Evolutionary conservation across 1,284 basidiomycete genomes (phyloP).

Genomic region (Singerocomus rubriflavus): DNA sequence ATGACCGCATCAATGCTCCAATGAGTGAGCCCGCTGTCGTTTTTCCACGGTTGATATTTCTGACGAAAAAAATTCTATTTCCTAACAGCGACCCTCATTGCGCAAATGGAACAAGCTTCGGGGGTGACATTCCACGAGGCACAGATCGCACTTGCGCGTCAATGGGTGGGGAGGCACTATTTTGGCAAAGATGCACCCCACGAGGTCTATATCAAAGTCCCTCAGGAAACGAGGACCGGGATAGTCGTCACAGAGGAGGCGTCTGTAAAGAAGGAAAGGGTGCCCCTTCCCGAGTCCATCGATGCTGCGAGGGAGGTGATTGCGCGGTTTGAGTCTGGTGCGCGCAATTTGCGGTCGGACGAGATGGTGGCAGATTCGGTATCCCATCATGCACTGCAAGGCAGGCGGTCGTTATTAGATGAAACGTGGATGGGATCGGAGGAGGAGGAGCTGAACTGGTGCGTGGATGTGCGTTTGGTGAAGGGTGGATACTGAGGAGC

Average conservation of each 20-base stretch:
- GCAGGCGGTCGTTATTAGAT: conserved; percentile 54
- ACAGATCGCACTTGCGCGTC: conserved; percentile 82
- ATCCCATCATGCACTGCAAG: conserved; percentile 72
- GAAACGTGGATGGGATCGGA: conserved; percentile 83
- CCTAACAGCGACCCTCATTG: conserved; percentile 53
- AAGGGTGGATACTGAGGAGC: conserved; percentile 5
- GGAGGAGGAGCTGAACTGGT: conserved; percentile 79
- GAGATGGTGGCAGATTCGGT: conserved; percentile 70
- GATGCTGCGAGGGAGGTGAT: conserved; percentile 67
- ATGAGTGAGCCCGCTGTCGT: conserved; percentile 38
- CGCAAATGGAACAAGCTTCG: conserved; percentile 68
- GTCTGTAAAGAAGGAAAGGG: conserved; percentile 54
- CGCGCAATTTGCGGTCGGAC: conserved; percentile 51
- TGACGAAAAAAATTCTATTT: conserved; percentile 3
- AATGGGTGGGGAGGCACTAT: conserved; percentile 66
- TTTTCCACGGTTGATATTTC: not conserved
- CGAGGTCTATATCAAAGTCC: conserved; percentile 51
- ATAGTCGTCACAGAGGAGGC: conserved; percentile 45
- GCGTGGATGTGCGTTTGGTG: conserved; percentile 31
- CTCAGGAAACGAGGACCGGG: conserved; percentile 45
- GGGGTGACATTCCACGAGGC: conserved; percentile 83
- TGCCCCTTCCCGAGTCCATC: conserved; percentile 62
- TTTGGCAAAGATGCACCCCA: conserved; percentile 41
- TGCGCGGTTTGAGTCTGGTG: conserved; percentile 62
- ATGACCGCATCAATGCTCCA: conserved; percentile 90